Evolutionary conservation across 495 filamentous ascomycete species (phyloP).

Genomic region (Cercophora newfieldiana): DNA sequence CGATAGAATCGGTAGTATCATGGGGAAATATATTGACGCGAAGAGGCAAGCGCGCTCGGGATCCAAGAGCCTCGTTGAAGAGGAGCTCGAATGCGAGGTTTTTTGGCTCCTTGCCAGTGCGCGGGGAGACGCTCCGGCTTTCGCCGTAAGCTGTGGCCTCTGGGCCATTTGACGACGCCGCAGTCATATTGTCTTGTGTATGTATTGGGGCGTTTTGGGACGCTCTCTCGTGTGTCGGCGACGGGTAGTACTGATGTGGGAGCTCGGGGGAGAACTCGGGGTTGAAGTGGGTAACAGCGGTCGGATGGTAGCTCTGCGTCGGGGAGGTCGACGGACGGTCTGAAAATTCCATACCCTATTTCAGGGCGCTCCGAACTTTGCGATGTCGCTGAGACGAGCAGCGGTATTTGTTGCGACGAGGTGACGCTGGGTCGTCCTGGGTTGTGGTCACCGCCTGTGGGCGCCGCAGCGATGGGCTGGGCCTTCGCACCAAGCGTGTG

Average conservation of each 20-base stretch:
- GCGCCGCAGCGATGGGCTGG: constrained; percentile 15
- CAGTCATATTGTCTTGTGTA: constrained; percentile 19
- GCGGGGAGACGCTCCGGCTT: constrained; percentile 48
- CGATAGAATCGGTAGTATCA: constrained; percentile 93
- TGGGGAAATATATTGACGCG: constrained; percentile 88
- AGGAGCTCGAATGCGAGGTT: constrained; percentile 84
- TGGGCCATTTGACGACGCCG: constrained; percentile 15
- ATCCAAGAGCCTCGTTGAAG: constrained; percentile 69
- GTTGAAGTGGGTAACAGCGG: background rate
- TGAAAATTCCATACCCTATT: constrained; percentile 22
- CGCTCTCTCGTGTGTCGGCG: constrained; percentile 12
- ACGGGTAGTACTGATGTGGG: constrained; percentile 13
- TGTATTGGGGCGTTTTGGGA: background rate
- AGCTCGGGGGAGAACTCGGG: constrained; percentile 8
- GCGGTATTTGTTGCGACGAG: constrained; percentile 2
- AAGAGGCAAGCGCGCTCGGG: constrained; percentile 80
- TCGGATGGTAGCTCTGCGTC: background rate
- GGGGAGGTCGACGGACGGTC: constrained; percentile 9
- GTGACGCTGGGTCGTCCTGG: constrained; percentile 19
- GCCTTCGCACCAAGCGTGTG: constrained; percentile 4
- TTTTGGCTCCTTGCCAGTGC: constrained; percentile 60
- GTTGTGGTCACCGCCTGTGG: constrained; percentile 27
- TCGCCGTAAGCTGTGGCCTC: constrained; percentile 15
- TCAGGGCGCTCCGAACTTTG: constrained; percentile 8
- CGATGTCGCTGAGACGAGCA: background rate